Conservation (phyloP, 2,329 filamentous ascomycete species). For the Diplodia sapinea region DNA sequence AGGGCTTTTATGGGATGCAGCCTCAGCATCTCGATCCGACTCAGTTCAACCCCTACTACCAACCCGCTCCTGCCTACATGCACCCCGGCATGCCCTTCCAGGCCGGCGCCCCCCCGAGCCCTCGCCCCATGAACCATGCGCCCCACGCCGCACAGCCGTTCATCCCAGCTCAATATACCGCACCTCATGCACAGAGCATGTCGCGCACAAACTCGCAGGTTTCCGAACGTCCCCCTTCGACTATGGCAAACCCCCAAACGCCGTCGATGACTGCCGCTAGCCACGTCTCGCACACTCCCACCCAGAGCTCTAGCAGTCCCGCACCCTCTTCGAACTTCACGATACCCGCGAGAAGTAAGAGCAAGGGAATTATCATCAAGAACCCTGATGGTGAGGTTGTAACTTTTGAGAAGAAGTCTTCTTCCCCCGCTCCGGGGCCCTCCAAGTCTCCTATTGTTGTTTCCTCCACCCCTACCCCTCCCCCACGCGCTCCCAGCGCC, state of each 20-base stretch:
- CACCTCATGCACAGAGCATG: constrained; percentile 70
- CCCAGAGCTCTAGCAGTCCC: constrained; percentile 63
- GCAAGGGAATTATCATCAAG: constrained; percentile 81
- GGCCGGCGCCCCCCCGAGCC: constrained; percentile 51
- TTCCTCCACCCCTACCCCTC: constrained; percentile 73
- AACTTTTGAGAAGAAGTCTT: constrained; percentile 59
- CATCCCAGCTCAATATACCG: constrained; percentile 60
- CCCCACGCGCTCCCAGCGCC: constrained; percentile 73
- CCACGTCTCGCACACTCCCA: constrained; percentile 58
- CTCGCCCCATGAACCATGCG: constrained; percentile 55
- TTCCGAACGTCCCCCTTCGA: constrained; percentile 66
- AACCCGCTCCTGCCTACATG: constrained; percentile 54
- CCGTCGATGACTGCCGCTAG: constrained; percentile 52
- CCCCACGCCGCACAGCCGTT: constrained; percentile 54
- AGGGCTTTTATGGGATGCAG: constrained; percentile 67
- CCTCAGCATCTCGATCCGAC: constrained; percentile 52
- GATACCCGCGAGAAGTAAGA: constrained; percentile 68
- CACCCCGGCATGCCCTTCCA: constrained; percentile 45
- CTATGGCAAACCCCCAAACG: constrained; percentile 65
- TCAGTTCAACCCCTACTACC: constrained; percentile 48
- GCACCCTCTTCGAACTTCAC: constrained; percentile 67
- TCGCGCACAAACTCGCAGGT: constrained; percentile 69
- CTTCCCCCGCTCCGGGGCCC: constrained; percentile 57
- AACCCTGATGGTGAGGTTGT: constrained; percentile 79
- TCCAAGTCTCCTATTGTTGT: constrained; percentile 68